Conservation (phyloP, 148 eudicot genomes). For the Chenopodium suecicum region DNA sequence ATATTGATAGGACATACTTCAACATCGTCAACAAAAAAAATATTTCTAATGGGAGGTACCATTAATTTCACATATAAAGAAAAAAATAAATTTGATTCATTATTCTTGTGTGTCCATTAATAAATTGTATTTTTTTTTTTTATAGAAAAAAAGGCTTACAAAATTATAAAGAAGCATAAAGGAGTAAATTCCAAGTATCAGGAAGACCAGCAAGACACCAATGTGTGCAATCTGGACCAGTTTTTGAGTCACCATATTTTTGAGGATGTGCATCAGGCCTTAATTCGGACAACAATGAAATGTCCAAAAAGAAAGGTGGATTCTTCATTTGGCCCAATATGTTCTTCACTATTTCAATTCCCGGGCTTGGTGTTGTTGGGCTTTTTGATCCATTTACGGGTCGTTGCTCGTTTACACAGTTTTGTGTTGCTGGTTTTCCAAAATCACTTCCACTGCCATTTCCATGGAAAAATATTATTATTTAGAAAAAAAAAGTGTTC, state of each 20-base stretch:
- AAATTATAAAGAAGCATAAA: slow-evolving; percentile 6
- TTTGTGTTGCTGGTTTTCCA: too few relatives aligned
- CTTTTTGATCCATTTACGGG: not conserved
- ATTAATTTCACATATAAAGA: too few relatives aligned
- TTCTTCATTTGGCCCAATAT: slow-evolving; percentile 31
- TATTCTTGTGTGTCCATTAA: not conserved
- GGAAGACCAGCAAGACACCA: slow-evolving; percentile 47
- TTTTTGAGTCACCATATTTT: not conserved
- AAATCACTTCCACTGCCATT: too few relatives aligned
- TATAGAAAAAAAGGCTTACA: too few relatives aligned
- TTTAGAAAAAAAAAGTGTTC: too few relatives aligned
- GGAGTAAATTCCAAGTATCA: slow-evolving; percentile 38
- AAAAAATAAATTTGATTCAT: too few relatives aligned
- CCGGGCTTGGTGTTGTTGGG: slow-evolving; percentile 29
- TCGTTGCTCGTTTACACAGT: too few relatives aligned
- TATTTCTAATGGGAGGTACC: too few relatives aligned
- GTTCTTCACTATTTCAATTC: slow-evolving; percentile 25
- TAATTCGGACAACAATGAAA: slow-evolving; percentile 27
- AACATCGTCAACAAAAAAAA: too few relatives aligned
- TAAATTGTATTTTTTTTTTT: too few relatives aligned
- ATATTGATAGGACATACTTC: too few relatives aligned
- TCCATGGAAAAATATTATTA: not conserved
- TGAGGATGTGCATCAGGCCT: slow-evolving; percentile 46
- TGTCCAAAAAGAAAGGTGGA: slow-evolving; percentile 29
- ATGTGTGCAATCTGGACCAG: slow-evolving; percentile 36